Conservation (phyloP, 192 early-diverging fungal genomes). For the Backusella macrospora region DNA sequence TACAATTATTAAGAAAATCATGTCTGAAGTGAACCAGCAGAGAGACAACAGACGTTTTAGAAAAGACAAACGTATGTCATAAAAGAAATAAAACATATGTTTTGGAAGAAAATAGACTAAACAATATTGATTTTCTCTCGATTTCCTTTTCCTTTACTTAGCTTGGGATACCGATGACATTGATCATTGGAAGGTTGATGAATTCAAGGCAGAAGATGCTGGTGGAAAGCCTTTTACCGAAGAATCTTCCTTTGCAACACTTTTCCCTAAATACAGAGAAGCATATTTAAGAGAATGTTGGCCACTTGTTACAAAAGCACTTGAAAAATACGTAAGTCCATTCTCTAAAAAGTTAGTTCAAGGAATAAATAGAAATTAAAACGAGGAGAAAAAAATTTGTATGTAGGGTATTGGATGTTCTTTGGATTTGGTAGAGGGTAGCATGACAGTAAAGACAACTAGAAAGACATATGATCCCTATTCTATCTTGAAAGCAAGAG, state of each 20-base stretch:
- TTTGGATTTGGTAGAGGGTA: slow-evolving; percentile 94
- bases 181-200: slow-evolving; percentile 92
- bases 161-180: slow-evolving; percentile 93
- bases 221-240: slow-evolving; percentile 72
- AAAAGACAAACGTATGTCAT: slow-evolving; percentile 53
- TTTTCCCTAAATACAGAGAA: slow-evolving; percentile 99
- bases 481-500: slow-evolving; percentile 90
- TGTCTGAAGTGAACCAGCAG: slow-evolving; percentile 12
- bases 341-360: background rate
- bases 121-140: background rate
- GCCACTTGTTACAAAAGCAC: slow-evolving; percentile 80
- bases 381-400: background rate
- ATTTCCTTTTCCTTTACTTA: slow-evolving; percentile 21
- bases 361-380: background rate
- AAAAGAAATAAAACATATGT: background rate
- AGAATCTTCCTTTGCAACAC: slow-evolving; percentile 94
- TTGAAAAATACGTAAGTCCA: slow-evolving; percentile 70
- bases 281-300: slow-evolving; percentile 89
- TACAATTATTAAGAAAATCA: background rate
- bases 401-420: slow-evolving; percentile 82
- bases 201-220: slow-evolving; percentile 79
- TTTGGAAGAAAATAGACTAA: too few relatives aligned
- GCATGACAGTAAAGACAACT: slow-evolving; percentile 97
- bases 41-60: slow-evolving; percentile 49
- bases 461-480: slow-evolving; percentile 96